A percentile compares a stretch with the other conserved stretches of the same genome.
Conservation (phyloP, 805 yeast genomes). For the Teunomyces cretensis region DNA sequence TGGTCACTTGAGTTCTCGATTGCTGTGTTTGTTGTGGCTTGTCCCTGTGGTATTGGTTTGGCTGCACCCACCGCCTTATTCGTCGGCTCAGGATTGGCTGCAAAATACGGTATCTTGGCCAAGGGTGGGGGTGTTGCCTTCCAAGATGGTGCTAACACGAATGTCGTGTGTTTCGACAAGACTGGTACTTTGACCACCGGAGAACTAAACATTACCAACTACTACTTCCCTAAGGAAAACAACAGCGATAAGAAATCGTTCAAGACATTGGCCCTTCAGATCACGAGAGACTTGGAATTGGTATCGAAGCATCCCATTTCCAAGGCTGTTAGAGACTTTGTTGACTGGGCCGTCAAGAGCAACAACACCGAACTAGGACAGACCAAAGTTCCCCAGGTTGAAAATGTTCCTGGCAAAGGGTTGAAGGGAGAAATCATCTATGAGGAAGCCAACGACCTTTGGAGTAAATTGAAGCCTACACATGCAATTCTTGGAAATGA, state of each 20-base stretch:
- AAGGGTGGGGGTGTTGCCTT: conserved; percentile 83
- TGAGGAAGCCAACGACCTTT: conserved; percentile 20
- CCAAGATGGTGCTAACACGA: conserved; percentile 67
- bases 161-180: conserved; percentile 71
- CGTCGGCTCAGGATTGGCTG: conserved; percentile 79
- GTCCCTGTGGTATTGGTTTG: conserved; percentile 83
- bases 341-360: conserved; percentile 30
- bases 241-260: conserved; percentile 13
- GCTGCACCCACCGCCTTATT: conserved; percentile 85
- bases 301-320: conserved; percentile 73
- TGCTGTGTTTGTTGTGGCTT: conserved; percentile 78
- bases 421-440: conserved; percentile 43
- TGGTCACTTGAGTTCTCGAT: conserved; percentile 80
- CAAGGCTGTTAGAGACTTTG: conserved; percentile 46
- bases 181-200: conserved; percentile 79
- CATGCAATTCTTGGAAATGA: conserved; percentile 61
- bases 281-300: conserved; percentile 57
- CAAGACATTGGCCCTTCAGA: conserved; percentile 39
- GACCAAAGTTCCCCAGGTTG: conserved; percentile 46
- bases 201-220: conserved; percentile 55
- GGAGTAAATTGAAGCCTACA: conserved; percentile 34
- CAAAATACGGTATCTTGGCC: conserved; percentile 71
- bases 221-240: conserved; percentile 25
- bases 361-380: conserved; percentile 19
- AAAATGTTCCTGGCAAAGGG: conserved; percentile 63